Conservation (phyloP, 1,284 basidiomycete genomes). For the Puccinia novopanici region DNA sequence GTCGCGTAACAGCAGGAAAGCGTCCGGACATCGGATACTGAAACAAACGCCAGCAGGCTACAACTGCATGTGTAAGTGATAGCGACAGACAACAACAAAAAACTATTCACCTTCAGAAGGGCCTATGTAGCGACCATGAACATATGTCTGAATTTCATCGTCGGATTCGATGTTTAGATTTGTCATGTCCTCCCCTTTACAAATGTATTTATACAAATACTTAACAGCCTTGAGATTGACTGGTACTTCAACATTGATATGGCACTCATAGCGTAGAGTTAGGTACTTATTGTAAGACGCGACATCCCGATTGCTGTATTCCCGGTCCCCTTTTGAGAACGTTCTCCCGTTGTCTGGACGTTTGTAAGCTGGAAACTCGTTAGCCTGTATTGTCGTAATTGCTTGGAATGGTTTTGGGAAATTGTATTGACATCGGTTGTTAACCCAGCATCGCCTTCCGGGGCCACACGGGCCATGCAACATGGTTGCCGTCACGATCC, state of each 20-base stretch:
- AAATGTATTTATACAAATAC: conserved; percentile 37
- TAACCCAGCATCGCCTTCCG: no score
- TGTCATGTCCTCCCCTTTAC: conserved; percentile 3
- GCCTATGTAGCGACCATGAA: conserved; percentile 5
- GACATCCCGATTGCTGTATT: background rate
- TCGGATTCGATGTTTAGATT: background rate
- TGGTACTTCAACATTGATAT: conserved; percentile 37
- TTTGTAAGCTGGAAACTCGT: background rate
- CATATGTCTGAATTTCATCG: background rate
- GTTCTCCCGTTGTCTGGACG: background rate
- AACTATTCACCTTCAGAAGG: conserved; percentile 7
- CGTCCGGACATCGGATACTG: no score
- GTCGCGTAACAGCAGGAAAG: background rate
- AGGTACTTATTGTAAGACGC: conserved; percentile 30
- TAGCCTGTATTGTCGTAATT: no score
- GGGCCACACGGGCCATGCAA: no score
- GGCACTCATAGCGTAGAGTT: background rate
- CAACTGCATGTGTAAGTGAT: background rate
- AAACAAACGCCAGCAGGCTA: background rate
- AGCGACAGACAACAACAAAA: background rate
- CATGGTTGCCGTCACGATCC: background rate
- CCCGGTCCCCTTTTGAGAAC: background rate
- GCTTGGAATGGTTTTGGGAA: background rate
- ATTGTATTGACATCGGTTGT: no score
- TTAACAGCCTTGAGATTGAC: background rate